phyloP scores from a whole-genome alignment of 495 filamentous ascomycete genomes.

The Pseudoneurospora amorphoporcata region DNA sequence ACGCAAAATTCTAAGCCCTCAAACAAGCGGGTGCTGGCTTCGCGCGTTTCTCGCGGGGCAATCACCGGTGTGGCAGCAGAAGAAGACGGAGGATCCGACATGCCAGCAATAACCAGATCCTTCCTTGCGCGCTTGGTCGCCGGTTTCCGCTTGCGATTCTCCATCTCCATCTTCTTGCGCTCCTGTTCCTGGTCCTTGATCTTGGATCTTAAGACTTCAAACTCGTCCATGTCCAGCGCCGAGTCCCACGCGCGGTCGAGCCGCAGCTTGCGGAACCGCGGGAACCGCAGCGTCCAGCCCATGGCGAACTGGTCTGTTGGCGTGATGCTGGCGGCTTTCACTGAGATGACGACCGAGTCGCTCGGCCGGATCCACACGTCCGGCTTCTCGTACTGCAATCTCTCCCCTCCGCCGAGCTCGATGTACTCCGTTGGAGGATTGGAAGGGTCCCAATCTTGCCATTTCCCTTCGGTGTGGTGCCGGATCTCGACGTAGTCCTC shows the following conservation, averaged over 20 bases:
- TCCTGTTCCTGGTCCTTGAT: conserved; percentile 60
- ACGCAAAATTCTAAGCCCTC: conserved; percentile 69
- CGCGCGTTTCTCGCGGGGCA: not conserved
- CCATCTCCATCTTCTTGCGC: conserved; percentile 72
- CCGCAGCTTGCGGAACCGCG: conserved; percentile 75
- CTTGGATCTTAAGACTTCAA: conserved; percentile 58
- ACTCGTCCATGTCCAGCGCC: conserved; percentile 68
- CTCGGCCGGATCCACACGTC: conserved; percentile 90
- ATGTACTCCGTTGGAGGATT: conserved; percentile 72
- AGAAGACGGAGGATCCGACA: conserved; percentile 39
- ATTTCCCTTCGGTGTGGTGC: conserved; percentile 82
- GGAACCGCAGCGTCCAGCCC: conserved; percentile 77
- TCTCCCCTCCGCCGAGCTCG: conserved; percentile 67
- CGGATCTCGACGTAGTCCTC: conserved; percentile 74
- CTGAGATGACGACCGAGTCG: conserved; percentile 76
- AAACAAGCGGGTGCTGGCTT: conserved; percentile 42
- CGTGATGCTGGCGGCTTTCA: conserved; percentile 80
- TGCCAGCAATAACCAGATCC: conserved; percentile 64
- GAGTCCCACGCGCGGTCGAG: conserved; percentile 76
- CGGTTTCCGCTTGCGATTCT: conserved; percentile 55
- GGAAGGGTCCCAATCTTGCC: conserved; percentile 73
- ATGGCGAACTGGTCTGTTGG: conserved; percentile 67
- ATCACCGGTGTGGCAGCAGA: conserved; percentile 41
- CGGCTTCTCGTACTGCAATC: conserved; percentile 63
- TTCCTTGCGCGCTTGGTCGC: conserved; percentile 51